Conservation (phyloP, 2,329 filamentous ascomycete species). For the Xylaria multiplex region DNA sequence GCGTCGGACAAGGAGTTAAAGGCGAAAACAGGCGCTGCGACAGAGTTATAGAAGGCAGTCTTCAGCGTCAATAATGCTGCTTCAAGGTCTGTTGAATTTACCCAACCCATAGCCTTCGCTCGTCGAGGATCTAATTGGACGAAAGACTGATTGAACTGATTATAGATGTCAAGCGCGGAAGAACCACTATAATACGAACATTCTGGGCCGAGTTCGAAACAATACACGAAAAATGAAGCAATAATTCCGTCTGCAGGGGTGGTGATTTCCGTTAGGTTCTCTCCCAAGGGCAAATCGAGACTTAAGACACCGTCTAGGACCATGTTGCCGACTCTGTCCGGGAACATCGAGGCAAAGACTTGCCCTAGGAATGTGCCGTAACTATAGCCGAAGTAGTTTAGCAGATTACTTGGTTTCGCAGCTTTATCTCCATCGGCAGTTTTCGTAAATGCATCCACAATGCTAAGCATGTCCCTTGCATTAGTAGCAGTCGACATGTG, state of each 20-base stretch:
- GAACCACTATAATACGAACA: constrained; percentile 22
- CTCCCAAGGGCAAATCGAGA: constrained; percentile 24
- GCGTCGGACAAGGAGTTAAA: constrained; percentile 15
- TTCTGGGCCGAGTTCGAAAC: constrained; percentile 19
- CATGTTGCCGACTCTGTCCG: constrained; percentile 24
- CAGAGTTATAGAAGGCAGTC: constrained; percentile 15
- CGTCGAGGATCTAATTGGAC: constrained; percentile 17
- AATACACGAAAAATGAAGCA: constrained; percentile 28
- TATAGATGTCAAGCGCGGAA: constrained; percentile 19
- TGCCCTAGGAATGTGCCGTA: constrained; percentile 30
- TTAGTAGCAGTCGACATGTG: constrained; percentile 31
- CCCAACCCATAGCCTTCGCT: constrained; percentile 19
- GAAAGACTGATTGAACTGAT: constrained; percentile 26
- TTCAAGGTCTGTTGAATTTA: constrained; percentile 26
- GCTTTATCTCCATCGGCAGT: constrained; percentile 19
- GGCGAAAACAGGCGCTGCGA: constrained; percentile 2
- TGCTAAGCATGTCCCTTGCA: constrained; percentile 26
- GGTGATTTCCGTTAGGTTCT: constrained; percentile 9
- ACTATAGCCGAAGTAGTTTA: constrained; percentile 32
- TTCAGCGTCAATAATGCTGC: constrained; percentile 26
- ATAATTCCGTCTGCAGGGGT: constrained; percentile 24
- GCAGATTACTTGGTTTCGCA: constrained; percentile 23
- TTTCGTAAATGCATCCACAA: constrained; percentile 25
- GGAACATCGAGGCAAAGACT: constrained; percentile 30
- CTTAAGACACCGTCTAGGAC: constrained; percentile 28